Base-by-base conservation (phyloP, 1,284 basidiomycete genomes). In the Athelia sp. region DNA sequence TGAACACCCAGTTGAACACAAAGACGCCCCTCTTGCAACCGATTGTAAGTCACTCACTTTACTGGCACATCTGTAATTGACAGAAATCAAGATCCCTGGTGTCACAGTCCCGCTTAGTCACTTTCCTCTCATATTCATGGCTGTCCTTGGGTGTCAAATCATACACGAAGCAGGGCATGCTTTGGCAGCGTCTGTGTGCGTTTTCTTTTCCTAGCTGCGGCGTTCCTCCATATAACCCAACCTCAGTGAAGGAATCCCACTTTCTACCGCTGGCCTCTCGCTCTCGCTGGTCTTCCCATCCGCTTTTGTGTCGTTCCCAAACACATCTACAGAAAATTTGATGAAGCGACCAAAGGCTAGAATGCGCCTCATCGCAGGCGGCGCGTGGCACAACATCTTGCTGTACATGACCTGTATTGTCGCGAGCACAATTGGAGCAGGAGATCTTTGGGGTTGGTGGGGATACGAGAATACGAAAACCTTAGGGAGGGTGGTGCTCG, bases 51-150 rank as follows among this genome's bases (percentile, higher is more conserved):
- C 36, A 40, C n/a, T 6, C 36, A n/a, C 26, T 29, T n/a, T n/a
- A n/a, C n/a, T n/a, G n/a, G n/a, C n/a, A n/a, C n/a, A n/a, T n/a
- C n/a, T n/a, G n/a, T n/a, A n/a, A n/a, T n/a, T n/a, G n/a, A n/a
- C n/a, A n/a, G n/a, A n/a, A n/a, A n/a, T n/a, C n/a, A n/a, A 40
- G 36, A 40, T 40, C 36, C 36, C 36, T 40, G 36, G 36, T 21
- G 36, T 40, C 4, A 40, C 36, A n/a, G 36, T 40, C 8, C 36
- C 36, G 19, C 36, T 40, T 21, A 40, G n/a, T n/a, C 36, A 40
- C 15, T 21, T 40, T n/a, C 36, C 36, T n/a, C 4, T 40, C 15
- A 40, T 40, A 40, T 40, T 40, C 19, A n/a, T 40, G 15, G 15
- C 36, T n/a, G 36, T 40, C n/a, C 19, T 40, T 40, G 36, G 6